Percentiles rank a stretch among this genome's conserved stretches.
Conservation (phyloP, 164 flowering plant genomes). For the Umbilicus rupestris region DNA sequence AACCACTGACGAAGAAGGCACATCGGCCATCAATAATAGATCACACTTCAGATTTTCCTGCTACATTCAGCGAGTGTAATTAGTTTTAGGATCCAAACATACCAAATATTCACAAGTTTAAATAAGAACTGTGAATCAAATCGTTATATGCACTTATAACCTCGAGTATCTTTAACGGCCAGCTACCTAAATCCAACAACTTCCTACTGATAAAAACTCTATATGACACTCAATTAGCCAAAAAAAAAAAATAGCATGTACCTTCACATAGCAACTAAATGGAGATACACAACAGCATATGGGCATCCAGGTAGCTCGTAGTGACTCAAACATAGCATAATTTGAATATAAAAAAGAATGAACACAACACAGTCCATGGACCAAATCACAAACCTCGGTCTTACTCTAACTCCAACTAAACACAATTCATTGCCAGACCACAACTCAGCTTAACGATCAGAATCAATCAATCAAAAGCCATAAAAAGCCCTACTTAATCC, state of each 20-base stretch:
- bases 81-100: not conserved
- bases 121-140: too few relatives aligned
- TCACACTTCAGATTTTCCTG: conserved; percentile 10
- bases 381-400: too few relatives aligned
- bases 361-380: too few relatives aligned
- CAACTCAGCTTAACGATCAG: not conserved
- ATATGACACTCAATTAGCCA: not conserved
- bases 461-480: too few relatives aligned
- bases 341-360: too few relatives aligned
- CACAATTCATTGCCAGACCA: not conserved
- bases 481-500: too few relatives aligned
- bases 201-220: not conserved
- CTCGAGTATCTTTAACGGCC: too few relatives aligned
- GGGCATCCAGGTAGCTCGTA: too few relatives aligned
- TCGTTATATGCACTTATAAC: too few relatives aligned
- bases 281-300: too few relatives aligned
- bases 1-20: conserved; percentile 20
- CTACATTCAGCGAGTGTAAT: not conserved
- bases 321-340: too few relatives aligned
- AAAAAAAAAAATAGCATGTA: not conserved
- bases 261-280: too few relatives aligned
- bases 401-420: not conserved
- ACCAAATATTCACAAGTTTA: not conserved
- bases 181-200: not conserved
- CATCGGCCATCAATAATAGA: conserved; percentile 17